Conservation (phyloP, 345 rosid species). For the Lepidium aucheri region DNA sequence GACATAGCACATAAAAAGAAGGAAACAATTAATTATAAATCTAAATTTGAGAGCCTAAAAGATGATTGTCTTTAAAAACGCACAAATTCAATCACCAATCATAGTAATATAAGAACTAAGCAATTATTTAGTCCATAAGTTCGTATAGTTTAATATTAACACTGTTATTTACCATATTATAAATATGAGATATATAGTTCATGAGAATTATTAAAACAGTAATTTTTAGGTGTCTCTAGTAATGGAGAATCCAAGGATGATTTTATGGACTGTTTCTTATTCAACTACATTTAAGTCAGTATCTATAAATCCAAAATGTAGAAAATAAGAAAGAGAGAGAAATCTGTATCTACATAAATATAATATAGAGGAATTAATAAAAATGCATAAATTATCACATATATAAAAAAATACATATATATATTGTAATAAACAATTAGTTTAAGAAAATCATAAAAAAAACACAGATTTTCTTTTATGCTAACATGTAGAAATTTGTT, state of each 20-base stretch:
- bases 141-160: neutral
- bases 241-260: constrained; percentile 29
- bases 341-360: too few species aligned
- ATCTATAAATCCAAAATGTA: neutral
- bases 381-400: too few species aligned
- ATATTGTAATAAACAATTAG: too few species aligned
- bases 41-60: constrained; percentile 24
- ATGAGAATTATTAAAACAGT: neutral
- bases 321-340: too few species aligned
- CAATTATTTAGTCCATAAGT: neutral
- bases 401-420: too few species aligned
- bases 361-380: too few species aligned
- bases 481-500: too few species aligned
- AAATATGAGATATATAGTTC: neutral
- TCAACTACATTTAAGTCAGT: constrained; percentile 8
- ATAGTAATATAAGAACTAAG: neutral
- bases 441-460: too few species aligned
- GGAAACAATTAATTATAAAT: constrained; percentile 5
- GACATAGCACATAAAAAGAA: constrained; percentile 19
- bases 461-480: too few species aligned
- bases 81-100: constrained; percentile 19
- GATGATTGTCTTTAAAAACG: constrained; percentile 22
- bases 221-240: constrained; percentile 18
- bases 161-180: neutral
- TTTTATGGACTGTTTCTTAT: constrained; percentile 18